Percentiles rank a stretch among this genome's conserved stretches.
Evolutionary conservation across 208 protist species (phyloP).

Genomic region (Acanthamoeba healyi): DNA sequence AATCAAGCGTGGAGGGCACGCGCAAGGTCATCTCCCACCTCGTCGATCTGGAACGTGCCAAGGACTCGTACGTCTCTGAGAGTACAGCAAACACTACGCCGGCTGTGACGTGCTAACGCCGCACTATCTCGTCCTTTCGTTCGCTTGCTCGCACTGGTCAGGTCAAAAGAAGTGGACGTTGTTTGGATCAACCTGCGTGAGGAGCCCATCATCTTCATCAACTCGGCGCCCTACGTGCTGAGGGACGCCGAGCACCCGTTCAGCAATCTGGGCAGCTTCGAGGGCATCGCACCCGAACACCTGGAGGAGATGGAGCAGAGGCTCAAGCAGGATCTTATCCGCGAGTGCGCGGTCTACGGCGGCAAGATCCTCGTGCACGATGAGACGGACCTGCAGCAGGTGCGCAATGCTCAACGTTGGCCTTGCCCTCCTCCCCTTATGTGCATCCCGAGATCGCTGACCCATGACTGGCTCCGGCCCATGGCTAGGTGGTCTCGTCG

Average conservation of each 20-base stretch:
- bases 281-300: constrained; percentile 48
- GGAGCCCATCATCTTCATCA: constrained; percentile 84
- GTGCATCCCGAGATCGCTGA: background rate
- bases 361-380: constrained; percentile 77
- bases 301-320: constrained; percentile 78
- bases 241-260: constrained; percentile 69
- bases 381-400: constrained; percentile 72
- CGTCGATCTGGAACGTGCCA: background rate
- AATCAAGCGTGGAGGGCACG: constrained; percentile 46
- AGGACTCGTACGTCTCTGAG: constrained; percentile 16
- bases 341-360: constrained; percentile 48
- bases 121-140: too few relatives aligned
- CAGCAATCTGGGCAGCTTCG: constrained; percentile 55
- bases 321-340: constrained; percentile 72
- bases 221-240: constrained; percentile 76
- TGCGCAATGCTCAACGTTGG: too few relatives aligned
- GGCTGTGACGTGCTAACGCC: too few relatives aligned
- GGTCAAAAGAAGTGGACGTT: constrained; percentile 2
- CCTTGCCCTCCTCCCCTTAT: too few relatives aligned
- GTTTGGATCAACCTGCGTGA: constrained; percentile 85
- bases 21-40: constrained; percentile 35
- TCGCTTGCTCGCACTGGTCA: too few relatives aligned
- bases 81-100: too few relatives aligned
- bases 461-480: background rate
- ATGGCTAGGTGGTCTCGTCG: constrained; percentile 20